A percentile compares a stretch with the other conserved stretches of the same genome.
phyloP scores from a whole-genome alignment of 805 yeast species.

The Candida ipomoeae region DNA sequence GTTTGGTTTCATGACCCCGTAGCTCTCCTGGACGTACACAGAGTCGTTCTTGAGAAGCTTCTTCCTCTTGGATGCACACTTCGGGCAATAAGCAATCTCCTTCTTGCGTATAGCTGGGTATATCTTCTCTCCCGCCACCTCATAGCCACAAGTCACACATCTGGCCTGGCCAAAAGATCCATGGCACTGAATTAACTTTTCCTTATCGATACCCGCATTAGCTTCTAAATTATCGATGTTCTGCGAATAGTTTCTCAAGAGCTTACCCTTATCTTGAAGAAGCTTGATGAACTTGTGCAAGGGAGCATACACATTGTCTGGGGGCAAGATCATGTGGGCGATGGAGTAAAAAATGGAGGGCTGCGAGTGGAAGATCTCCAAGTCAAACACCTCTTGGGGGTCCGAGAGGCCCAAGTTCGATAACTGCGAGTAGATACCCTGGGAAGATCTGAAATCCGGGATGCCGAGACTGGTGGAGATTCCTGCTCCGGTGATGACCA shows the following conservation, averaged over 20 bases:
- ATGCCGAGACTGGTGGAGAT: constrained; percentile 86
- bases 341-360: constrained; percentile 82
- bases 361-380: constrained; percentile 63
- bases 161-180: constrained; percentile 89
- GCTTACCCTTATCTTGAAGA: constrained; percentile 70
- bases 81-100: constrained; percentile 69
- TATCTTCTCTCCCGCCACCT: constrained; percentile 61
- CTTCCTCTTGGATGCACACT: constrained; percentile 47
- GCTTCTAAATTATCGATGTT: constrained; percentile 85
- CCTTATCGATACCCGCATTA: constrained; percentile 67
- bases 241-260: constrained; percentile 83
- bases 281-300: constrained; percentile 75
- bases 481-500: constrained; percentile 91
- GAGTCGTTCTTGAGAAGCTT: constrained; percentile 24
- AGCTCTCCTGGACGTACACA: constrained; percentile 43
- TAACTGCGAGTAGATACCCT: constrained; percentile 75
- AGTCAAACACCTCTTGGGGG: constrained; percentile 87
- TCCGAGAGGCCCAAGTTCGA: constrained; percentile 67
- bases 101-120: constrained; percentile 55
- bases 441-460: constrained; percentile 88
- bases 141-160: constrained; percentile 69
- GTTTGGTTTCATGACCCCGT: constrained; percentile 88
- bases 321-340: constrained; percentile 81
- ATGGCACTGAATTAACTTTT: constrained; percentile 80
- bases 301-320: constrained; percentile 62